A percentile compares a stretch with the other conserved stretches of the same genome.
Evolutionary conservation across 140 eudicot genomes (phyloP).

Genomic region (Flaveria floridana): DNA sequence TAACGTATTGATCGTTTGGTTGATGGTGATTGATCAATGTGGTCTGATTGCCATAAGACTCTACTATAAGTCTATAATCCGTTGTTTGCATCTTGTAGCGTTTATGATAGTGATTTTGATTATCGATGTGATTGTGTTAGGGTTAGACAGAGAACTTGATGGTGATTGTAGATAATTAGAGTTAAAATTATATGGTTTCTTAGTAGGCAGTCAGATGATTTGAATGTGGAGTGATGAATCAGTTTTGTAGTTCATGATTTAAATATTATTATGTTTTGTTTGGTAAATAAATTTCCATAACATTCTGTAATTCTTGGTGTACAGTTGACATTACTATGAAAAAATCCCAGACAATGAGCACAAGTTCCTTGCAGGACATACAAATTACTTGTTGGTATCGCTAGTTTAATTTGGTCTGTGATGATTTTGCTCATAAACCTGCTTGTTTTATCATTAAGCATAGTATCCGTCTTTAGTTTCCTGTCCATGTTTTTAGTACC

Average conservation of each 20-base stretch:
- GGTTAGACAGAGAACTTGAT: not conserved
- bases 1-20: conserved; percentile 6
- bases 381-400: conserved; percentile 14
- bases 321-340: not conserved
- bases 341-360: not conserved
- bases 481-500: conserved; percentile 16
- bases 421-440: conserved; percentile 14
- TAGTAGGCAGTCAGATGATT: not conserved
- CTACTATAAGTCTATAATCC: not conserved
- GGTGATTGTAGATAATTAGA: not conserved
- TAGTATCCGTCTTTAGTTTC: conserved; percentile 10
- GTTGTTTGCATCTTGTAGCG: not conserved
- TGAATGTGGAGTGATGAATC: conserved; percentile 15
- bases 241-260: not conserved
- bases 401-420: conserved; percentile 18
- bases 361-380: not conserved
- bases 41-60: conserved; percentile 1
- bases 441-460: not conserved
- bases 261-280: conserved; percentile 2
- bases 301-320: not conserved
- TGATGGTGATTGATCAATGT: not conserved
- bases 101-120: conserved; percentile 5
- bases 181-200: conserved; percentile 2
- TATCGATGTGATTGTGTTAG: not conserved
- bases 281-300: not conserved